Evolutionary conservation across 495 filamentous ascomycete genomes (phyloP).

Genomic region (Jackrogersella minutella): DNA sequence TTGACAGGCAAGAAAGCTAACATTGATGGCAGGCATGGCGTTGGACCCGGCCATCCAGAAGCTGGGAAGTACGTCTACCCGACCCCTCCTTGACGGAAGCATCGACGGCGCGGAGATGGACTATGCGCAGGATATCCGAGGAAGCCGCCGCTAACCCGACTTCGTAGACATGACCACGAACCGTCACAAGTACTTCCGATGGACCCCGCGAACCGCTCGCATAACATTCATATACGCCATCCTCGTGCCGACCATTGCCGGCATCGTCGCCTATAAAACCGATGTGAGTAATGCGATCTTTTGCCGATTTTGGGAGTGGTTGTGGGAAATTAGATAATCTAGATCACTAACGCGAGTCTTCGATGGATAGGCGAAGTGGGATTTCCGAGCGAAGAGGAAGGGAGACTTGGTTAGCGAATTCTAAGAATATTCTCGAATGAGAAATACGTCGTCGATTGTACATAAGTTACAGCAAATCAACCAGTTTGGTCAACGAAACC

Average conservation of each 20-base stretch:
- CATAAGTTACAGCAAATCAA: conserved; percentile 37
- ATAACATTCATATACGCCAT: conserved; percentile 77
- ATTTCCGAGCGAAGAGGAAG: conserved; percentile 84
- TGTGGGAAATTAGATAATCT: background rate
- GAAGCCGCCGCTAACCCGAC: background rate
- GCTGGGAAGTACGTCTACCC: conserved; percentile 69
- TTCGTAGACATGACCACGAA: conserved; percentile 78
- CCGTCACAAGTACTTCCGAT: conserved; percentile 95
- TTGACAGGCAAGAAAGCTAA: conserved; percentile 33
- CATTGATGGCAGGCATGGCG: conserved; percentile 57
- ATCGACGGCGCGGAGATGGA: background rate
- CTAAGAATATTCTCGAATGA: conserved; percentile 49
- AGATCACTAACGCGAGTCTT: conserved; percentile 4
- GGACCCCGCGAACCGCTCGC: conserved; percentile 82
- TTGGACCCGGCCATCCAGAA: conserved; percentile 82
- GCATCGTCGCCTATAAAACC: conserved; percentile 73
- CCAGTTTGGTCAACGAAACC: background rate
- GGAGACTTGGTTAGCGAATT: conserved; percentile 82
- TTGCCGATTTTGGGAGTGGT: background rate
- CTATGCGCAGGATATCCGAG: background rate
- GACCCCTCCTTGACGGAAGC: conserved; percentile 6
- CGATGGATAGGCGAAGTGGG: conserved; percentile 76
- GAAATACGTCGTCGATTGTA: conserved; percentile 36
- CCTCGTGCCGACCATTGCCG: conserved; percentile 72
- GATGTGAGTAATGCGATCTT: conserved; percentile 70